A percentile compares a stretch with the other conserved stretches of the same genome.
These are phyloP conservation scores for Colletotrichum sp. DNA, from an alignment of 2,329 filamentous ascomycete species.

Conservation along the genomic window DNA sequence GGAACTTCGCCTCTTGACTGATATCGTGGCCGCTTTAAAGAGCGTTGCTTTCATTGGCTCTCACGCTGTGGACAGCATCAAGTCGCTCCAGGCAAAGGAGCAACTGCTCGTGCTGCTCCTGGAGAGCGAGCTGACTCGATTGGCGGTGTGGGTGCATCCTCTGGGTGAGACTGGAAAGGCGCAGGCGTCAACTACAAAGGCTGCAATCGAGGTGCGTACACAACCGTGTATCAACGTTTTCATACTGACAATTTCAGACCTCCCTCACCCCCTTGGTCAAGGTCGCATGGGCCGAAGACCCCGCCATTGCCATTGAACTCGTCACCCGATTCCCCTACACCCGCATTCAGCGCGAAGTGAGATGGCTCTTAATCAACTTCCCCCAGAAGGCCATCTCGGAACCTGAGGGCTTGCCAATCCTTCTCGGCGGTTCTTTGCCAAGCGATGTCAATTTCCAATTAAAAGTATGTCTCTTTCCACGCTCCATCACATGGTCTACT, in stretches of 20 bases:
- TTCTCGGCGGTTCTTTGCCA: constrained; percentile 79
- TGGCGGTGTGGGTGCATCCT: constrained; percentile 90
- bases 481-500: not conserved
- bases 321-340: constrained; percentile 78
- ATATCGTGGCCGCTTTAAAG: constrained; percentile 73
- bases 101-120: constrained; percentile 81
- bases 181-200: constrained; percentile 9
- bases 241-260: constrained; percentile 41
- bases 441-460: constrained; percentile 83
- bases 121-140: constrained; percentile 81
- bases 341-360: constrained; percentile 75
- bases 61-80: constrained; percentile 57
- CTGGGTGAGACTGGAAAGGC: constrained; percentile 58
- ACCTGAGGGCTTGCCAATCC: constrained; percentile 80
- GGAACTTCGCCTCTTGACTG: constrained; percentile 80
- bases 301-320: constrained; percentile 87
- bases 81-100: constrained; percentile 78
- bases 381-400: constrained; percentile 83
- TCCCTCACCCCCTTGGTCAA: constrained; percentile 69
- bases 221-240: not conserved
- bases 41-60: constrained; percentile 65
- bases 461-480: constrained; percentile 60
- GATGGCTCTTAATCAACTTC: constrained; percentile 80
- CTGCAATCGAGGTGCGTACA: constrained; percentile 39
- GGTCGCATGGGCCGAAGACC: constrained; percentile 86